Base-by-base conservation (phyloP, 2,329 filamentous ascomycete species). In the Leptodontidium sp. region DNA sequence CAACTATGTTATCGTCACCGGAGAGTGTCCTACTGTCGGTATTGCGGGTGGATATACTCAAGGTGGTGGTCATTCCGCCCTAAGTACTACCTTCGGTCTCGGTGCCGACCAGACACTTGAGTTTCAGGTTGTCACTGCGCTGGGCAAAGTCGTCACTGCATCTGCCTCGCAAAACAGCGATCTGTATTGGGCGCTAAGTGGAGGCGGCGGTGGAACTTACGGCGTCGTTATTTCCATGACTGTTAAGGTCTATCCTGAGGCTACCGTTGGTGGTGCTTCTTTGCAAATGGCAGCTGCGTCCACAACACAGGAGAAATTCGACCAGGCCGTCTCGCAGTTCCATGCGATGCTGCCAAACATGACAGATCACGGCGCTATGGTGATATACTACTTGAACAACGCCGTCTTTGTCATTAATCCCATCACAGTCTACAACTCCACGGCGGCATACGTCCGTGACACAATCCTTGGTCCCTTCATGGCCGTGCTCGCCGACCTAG, bases 171-270 rank as follows among this genome's bases (percentile, higher is more conserved):
- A 83, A 40, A 86, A 90, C 71, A 67, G 80, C 0, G 88, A 90
- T 64, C 80, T 91, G 1, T 91, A 87, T 79, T 91, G 88, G 88
- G 89, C 88, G 1, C 78, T 90, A 0, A 81, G 81, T 53, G 88
- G 88, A 4, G 87, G 88, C 0, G 88, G 89, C 1, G 85, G 83
- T 9, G 86, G 87, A 17, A 89, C 83, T 35, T 91, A 85, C 71
- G 88, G 82, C 1, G 80, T 90, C 1, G 86, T 90, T 1, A 76
- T 83, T 17, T 86, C 84, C 1, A 81, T 89, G 76, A 89, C 86
- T 0, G 79, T 84, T 49, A 85, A 84, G 69, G 81, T 84, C 1
- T 81, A 88, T 75, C 78, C 80, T 0, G 82, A 84, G 66, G 76
- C 76, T 7, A 76, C 77, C 0, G 79, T 84, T 3, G 80, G 81